phyloP scores from a whole-genome alignment of 805 yeast genomes.

The Barnettozyma sucrosica region DNA sequence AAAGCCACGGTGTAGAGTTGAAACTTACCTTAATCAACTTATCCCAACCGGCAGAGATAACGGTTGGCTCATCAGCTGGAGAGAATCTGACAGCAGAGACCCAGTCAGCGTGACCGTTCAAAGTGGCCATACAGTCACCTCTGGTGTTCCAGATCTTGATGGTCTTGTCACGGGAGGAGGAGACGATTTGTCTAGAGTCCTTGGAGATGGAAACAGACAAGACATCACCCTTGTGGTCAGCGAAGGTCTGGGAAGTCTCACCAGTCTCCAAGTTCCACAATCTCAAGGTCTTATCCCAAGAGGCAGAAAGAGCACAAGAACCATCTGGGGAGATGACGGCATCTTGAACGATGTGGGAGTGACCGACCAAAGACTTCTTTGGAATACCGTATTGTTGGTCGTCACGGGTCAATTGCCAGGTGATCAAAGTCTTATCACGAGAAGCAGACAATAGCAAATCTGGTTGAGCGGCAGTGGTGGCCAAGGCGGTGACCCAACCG shows the following conservation, averaged over 20 bases:
- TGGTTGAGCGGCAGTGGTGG: conserved; percentile 98
- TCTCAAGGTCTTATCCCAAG: conserved; percentile 99
- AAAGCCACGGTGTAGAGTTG: not conserved
- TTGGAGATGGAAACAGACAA: conserved; percentile 94
- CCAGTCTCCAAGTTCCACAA: conserved; percentile 96
- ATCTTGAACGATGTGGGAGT: conserved; percentile 98
- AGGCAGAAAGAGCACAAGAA: conserved; percentile 94
- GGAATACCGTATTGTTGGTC: conserved; percentile 98
- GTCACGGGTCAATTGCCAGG: conserved; percentile 96
- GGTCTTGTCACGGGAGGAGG: conserved; percentile 99
- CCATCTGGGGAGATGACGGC: conserved; percentile 98
- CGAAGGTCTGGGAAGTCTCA: conserved; percentile 89
- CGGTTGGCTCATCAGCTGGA: conserved; percentile 71
- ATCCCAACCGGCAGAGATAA: conserved; percentile 98
- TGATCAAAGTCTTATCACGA: conserved; percentile 97
- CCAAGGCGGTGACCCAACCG: conserved; percentile 98
- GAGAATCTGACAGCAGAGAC: conserved; percentile 97
- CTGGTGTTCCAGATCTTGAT: conserved; percentile 99
- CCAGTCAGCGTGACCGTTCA: conserved; percentile 98
- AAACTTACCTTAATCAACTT: conserved; percentile 96
- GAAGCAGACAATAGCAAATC: conserved; percentile 97
- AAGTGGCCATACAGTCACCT: conserved; percentile 94
- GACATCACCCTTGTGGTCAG: conserved; percentile 97
- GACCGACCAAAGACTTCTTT: conserved; percentile 95
- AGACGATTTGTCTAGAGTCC: conserved; percentile 95